Conservation (phyloP, 495 filamentous ascomycete species). For the Penicillium atrosanguineum region DNA sequence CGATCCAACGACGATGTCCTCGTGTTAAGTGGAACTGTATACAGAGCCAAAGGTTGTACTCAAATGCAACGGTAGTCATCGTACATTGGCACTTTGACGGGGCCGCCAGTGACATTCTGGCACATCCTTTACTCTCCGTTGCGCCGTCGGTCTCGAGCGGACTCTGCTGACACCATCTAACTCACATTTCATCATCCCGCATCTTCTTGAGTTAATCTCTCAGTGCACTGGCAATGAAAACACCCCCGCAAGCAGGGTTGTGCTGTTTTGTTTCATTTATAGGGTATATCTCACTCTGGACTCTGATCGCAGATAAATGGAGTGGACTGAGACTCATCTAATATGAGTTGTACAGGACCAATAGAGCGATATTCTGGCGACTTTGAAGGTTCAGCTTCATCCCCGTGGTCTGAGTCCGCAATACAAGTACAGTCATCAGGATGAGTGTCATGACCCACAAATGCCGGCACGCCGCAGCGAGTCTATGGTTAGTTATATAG, state of each 20-base stretch:
- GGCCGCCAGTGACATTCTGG: not conserved
- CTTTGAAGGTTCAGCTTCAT: conserved; percentile 15
- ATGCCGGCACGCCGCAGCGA: not conserved
- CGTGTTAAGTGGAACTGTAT: not conserved
- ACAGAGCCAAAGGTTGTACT: conserved; percentile 3
- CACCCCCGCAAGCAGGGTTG: not conserved
- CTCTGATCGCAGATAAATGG: not conserved
- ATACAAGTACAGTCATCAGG: conserved; percentile 22
- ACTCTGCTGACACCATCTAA: conserved; percentile 13
- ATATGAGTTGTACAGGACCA: conserved; percentile 20
- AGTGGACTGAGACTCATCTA: not conserved
- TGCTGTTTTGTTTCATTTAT: not conserved
- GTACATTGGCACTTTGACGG: not conserved
- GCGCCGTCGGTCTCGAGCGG: not conserved
- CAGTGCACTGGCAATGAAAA: not conserved
- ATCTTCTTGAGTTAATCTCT: not conserved
- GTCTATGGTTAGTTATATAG: conserved; percentile 13
- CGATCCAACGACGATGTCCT: no score
- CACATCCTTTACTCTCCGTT: conserved; percentile 12
- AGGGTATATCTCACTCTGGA: not conserved
- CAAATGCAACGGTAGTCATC: conserved; percentile 25
- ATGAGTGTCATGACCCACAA: not conserved
- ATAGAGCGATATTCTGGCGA: conserved; percentile 2
- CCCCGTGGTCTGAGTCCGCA: conserved; percentile 23
- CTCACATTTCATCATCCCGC: not conserved